These are phyloP conservation scores for Galeopsis tetrahit DNA, from an alignment of 257 asterid species.

Conservation along the genomic window DNA sequence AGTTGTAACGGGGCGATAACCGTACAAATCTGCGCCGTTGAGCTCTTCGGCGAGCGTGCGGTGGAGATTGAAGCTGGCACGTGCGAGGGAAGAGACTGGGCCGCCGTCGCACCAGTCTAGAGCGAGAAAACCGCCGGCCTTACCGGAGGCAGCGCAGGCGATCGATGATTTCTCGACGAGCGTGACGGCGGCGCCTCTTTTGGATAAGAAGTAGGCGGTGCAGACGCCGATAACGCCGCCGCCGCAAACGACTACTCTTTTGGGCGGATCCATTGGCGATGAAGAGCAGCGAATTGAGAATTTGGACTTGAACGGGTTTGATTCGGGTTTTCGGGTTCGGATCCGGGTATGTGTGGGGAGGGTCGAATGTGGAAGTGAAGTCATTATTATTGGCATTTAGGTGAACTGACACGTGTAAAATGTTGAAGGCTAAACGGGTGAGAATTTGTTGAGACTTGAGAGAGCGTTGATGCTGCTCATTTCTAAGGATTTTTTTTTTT, in stretches of 20 bases:
- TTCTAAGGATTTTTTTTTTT: too few relatives aligned
- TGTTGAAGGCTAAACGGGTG: not conserved
- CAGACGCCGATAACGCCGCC: constrained; percentile 94
- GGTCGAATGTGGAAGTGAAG: constrained; percentile 26
- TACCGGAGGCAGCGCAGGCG: constrained; percentile 94
- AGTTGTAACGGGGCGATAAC: constrained; percentile 79
- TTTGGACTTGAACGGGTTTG: constrained; percentile 9
- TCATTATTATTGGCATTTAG: constrained; percentile 27
- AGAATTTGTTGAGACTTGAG: not conserved
- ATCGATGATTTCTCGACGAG: constrained; percentile 82
- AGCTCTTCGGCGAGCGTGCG: constrained; percentile 76
- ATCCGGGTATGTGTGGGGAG: constrained; percentile 18
- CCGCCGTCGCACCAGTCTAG: constrained; percentile 88
- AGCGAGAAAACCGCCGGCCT: constrained; percentile 94
- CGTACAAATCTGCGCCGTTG: constrained; percentile 73
- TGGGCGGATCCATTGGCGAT: constrained; percentile 57
- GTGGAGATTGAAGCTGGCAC: constrained; percentile 92
- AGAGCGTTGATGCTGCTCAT: not conserved
- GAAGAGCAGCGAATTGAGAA: constrained; percentile 39
- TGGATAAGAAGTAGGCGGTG: constrained; percentile 83
- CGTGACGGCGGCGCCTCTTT: constrained; percentile 74
- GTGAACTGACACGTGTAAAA: constrained; percentile 30
- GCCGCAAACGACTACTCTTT: constrained; percentile 85
- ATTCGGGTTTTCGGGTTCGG: constrained; percentile 32
- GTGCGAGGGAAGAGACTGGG: constrained; percentile 71